These are phyloP conservation scores for Yarrowia porcina DNA, from an alignment of 805 yeast genomes.

Conservation along the genomic window DNA sequence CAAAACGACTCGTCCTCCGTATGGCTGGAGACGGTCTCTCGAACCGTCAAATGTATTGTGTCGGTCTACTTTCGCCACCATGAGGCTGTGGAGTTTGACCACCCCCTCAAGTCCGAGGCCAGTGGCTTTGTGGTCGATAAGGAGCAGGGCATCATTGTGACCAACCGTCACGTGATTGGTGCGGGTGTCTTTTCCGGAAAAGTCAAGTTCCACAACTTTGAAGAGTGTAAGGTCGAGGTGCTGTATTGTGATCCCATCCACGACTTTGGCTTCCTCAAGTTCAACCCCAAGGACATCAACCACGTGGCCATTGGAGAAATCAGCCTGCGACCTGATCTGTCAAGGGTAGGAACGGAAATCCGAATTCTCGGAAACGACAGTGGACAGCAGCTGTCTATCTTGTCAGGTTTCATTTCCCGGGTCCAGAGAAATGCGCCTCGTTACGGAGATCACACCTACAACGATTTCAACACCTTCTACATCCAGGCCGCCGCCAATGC, in stretches of 20 bases:
- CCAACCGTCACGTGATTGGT: conserved; percentile 93
- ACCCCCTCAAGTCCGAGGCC: conserved; percentile 72
- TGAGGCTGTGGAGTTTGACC: conserved; percentile 79
- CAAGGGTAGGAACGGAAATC: conserved; percentile 87
- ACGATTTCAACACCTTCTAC: conserved; percentile 90
- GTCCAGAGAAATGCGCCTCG: conserved; percentile 92
- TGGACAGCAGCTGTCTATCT: conserved; percentile 84
- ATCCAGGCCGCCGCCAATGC: conserved; percentile 96
- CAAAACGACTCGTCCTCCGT: conserved; percentile 36
- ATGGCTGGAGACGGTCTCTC: conserved; percentile 80
- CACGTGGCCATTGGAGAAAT: conserved; percentile 69
- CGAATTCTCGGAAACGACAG: conserved; percentile 96
- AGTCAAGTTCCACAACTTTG: conserved; percentile 91
- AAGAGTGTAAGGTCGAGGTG: conserved; percentile 81
- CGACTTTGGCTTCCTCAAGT: conserved; percentile 85
- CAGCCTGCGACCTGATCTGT: conserved; percentile 71
- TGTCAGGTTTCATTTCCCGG: conserved; percentile 79
- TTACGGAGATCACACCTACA: conserved; percentile 81
- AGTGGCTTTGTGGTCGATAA: conserved; percentile 93
- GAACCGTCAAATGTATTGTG: conserved; percentile 81
- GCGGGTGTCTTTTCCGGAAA: conserved; percentile 93
- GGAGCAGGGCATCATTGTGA: conserved; percentile 72
- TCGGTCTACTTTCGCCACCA: conserved; percentile 85
- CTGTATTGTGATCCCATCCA: conserved; percentile 92
- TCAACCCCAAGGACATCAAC: conserved; percentile 68